Percentiles rank a stretch among this genome's conserved stretches.
Conservation (phyloP, 345 rosid species). For the Salix caprea region DNA sequence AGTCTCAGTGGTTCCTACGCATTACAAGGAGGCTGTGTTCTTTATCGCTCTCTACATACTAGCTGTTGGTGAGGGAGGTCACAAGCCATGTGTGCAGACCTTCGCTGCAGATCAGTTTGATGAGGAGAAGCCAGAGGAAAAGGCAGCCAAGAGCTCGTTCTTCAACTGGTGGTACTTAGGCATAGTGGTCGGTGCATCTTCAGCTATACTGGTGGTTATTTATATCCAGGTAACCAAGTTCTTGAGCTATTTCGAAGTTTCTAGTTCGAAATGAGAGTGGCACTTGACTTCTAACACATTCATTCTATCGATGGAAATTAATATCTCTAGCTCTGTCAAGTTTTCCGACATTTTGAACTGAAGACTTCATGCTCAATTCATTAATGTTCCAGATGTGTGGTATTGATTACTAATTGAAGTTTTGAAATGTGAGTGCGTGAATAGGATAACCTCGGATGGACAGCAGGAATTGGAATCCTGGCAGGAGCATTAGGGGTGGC, state of each 20-base stretch:
- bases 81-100: constrained; percentile 89
- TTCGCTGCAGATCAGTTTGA: constrained; percentile 94
- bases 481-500: constrained; percentile 48
- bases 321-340: too few relatives aligned
- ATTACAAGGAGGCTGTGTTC: constrained; percentile 46
- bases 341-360: background rate
- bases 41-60: constrained; percentile 63
- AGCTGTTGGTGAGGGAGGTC: constrained; percentile 89
- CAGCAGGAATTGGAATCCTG: constrained; percentile 52
- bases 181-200: constrained; percentile 52
- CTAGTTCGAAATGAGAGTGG: background rate
- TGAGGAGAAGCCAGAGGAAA: constrained; percentile 53
- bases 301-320: background rate
- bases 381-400: background rate
- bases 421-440: background rate
- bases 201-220: constrained; percentile 51
- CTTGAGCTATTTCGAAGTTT: background rate
- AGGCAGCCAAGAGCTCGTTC: constrained; percentile 77
- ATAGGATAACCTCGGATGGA: constrained; percentile 81
- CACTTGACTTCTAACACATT: background rate
- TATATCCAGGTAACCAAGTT: constrained; percentile 53
- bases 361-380: background rate
- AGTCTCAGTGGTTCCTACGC: constrained; percentile 42
- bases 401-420: too few relatives aligned
- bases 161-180: constrained; percentile 89